Conservation (phyloP, 495 filamentous ascomycete species). For the Neurospora sp. region DNA sequence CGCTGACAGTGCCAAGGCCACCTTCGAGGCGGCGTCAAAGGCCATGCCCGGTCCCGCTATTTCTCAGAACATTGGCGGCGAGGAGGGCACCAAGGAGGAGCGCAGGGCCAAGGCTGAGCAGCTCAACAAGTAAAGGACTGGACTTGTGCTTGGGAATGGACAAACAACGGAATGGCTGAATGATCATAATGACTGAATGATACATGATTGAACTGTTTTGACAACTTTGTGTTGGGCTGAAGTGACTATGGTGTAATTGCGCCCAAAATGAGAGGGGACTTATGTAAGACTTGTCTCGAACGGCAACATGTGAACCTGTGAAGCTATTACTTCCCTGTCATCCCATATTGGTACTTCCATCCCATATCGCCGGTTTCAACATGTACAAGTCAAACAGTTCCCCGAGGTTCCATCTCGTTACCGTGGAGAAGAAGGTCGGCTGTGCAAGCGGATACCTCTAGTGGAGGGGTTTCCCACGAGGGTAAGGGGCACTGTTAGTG, state of each 20-base stretch:
- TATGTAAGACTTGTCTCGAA: not conserved
- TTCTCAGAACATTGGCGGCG: slow-evolving; percentile 32
- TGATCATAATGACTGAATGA: not conserved
- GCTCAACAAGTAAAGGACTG: slow-evolving; percentile 46
- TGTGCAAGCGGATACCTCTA: not conserved
- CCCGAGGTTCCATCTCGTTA: not conserved
- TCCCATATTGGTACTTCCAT: not conserved
- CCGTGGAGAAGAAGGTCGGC: not conserved
- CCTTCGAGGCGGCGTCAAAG: slow-evolving; percentile 30
- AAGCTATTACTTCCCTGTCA: not conserved
- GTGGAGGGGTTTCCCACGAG: not conserved
- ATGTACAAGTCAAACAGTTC: not conserved
- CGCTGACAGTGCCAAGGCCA: slow-evolving; percentile 16
- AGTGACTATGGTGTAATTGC: not conserved
- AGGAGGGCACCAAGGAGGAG: slow-evolving; percentile 58
- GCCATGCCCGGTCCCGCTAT: slow-evolving; percentile 42
- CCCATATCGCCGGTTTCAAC: not conserved
- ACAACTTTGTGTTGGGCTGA: not conserved
- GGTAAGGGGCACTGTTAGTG: not conserved
- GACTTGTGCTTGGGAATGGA: not conserved
- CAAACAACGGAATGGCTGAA: not conserved
- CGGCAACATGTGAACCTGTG: not conserved
- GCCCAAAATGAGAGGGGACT: not conserved
- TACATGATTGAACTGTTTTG: not conserved
- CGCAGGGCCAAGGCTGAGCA: slow-evolving; percentile 51